Evolutionary conservation across 2,329 filamentous ascomycete species (phyloP), one percentile per base, ranked within the genome.

Genomic region (Hysterium pulicare): DNA sequence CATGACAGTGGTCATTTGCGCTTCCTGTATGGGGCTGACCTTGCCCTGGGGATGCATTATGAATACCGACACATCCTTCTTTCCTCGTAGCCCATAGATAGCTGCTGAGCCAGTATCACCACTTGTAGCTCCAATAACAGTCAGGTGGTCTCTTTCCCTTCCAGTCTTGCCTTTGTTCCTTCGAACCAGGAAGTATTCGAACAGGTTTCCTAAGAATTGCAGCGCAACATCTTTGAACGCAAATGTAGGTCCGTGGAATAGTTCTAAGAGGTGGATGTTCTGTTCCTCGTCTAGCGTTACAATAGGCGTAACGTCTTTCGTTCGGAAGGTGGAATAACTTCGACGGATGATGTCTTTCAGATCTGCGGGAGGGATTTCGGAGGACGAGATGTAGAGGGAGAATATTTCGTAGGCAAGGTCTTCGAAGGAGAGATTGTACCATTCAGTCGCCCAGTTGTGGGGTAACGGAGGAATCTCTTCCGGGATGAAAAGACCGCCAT

Each of bases 41-140:
- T 89, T 86, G 48, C 90, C 91, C 68, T 93, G 87, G 20, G 93
- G 93, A 67, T 91, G 86, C 58, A 97, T 78, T 63, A 98, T 97
- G 72, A 95, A 93, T 40, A 97, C 87, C 0, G 89, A 94, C 13
- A 96, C 87, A 75, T 98, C 93, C 71, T 95, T 90, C 81, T 97
- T 97, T 41, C 90, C 90, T 38, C 90, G 76, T 41, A 98, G 77
- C 42, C 93, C 93, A 62, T 97, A 96, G 56, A 98, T 97, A 52
- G 93, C 93, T 9, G 91, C 91, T 21, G 89, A 95, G 19, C 91
- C 91, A 21, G 91, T 97, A 64, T 77, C 62, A 44, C 67, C 67
- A 51, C 67, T 70, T 35, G 67, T 70, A 33, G 67, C 67, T 41
- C 67, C 59, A 52, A 70, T 53, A 51, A 71, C 63, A 1, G 66